phyloP scores from a whole-genome alignment of 75 land plant genomes.

The Selaginella moellendorffii region DNA sequence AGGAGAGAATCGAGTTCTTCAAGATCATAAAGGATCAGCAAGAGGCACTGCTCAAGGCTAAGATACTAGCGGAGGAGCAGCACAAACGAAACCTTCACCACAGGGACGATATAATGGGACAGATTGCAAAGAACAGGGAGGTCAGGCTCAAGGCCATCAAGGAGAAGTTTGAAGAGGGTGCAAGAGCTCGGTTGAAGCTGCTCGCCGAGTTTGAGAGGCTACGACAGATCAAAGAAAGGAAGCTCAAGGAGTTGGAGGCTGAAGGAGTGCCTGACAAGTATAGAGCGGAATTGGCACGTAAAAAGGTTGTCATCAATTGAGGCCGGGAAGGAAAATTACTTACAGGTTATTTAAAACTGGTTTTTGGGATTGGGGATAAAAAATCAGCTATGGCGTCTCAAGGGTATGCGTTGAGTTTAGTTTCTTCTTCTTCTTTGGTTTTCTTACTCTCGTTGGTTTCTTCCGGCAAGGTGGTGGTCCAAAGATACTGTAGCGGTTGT shows the following conservation, averaged over 20 bases:
- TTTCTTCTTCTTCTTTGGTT: too few species aligned
- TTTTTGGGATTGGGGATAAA: too few species aligned
- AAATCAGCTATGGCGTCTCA: too few species aligned
- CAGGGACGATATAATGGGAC: conserved; percentile 14
- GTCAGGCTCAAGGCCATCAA: conserved; percentile 1
- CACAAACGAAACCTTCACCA: conserved; percentile 14
- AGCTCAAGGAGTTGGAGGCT: conserved; percentile 24
- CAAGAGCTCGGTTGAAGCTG: conserved; percentile 13
- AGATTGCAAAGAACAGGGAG: conserved; percentile 20
- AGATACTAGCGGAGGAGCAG: conserved; percentile 11
- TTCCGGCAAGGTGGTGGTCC: conserved; percentile 52
- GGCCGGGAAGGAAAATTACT: neutral
- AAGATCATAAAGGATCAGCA: conserved; percentile 17
- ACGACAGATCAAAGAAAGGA: conserved; percentile 21
- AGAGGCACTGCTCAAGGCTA: conserved; percentile 14
- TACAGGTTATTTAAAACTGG: too few species aligned
- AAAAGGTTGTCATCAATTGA: conserved; percentile 14
- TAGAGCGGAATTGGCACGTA: conserved; percentile 20
- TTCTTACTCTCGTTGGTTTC: too few species aligned
- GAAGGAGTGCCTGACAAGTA: conserved; percentile 27
- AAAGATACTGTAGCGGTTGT: conserved; percentile 47
- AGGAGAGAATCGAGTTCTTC: conserved; percentile 19
- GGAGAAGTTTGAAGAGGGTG: conserved; percentile 28
- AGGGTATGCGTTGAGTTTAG: too few species aligned
- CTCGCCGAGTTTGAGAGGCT: conserved; percentile 22